Base-by-base conservation (phyloP, 2,329 filamentous ascomycete species). In the Didymella glomerata region DNA sequence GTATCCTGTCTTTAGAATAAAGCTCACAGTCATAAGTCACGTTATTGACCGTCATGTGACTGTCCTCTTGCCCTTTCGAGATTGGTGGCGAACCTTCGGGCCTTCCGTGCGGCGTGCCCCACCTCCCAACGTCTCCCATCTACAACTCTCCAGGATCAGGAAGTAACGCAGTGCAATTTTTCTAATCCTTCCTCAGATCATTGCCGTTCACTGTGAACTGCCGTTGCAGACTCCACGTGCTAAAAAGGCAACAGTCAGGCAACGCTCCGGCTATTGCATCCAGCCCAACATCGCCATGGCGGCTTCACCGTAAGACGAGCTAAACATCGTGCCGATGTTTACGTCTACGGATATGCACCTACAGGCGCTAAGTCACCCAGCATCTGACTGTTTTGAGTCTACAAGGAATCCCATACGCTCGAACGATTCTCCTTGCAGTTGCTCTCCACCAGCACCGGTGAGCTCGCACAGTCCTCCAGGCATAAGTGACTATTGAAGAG, bases 361-460 rank as follows among this genome's bases (percentile, higher is more conserved):
- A 56, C 62, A 42, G 25, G 40, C 49, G 47, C 50, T 63, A 61
- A 46, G 48, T 42, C 44, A 59, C 42, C 57, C 46, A 61, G 54
- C 62, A 64, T 71, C 64, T 72, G 69, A 70, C 66, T 51, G 57
- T 63, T 32, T 66, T 66, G 66, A 67, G 38, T 45, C 30, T 49
- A 48, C 49, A 40, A 48, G n/a, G 51, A 51, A 62, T 14, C 60
- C 38, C 16, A 50, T 53, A 58, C 49, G 53, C 54, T 41, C 46
- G 44, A 55, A 55, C 30, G 49, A 54, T 41, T 63, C 45, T 25
- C 60, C 56, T 38, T 65, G 55, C 48, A 59, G 18, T n/a, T 32
- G 44, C 46, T 38, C 62, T 68, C 73, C 73, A 72, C 72, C 45
- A 64, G 67, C 56, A 74, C 73, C 74, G 73, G 74, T 75, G 66